Base-by-base conservation (phyloP, 1,139 yeast genomes). In the Blastobotrys indianensis region DNA sequence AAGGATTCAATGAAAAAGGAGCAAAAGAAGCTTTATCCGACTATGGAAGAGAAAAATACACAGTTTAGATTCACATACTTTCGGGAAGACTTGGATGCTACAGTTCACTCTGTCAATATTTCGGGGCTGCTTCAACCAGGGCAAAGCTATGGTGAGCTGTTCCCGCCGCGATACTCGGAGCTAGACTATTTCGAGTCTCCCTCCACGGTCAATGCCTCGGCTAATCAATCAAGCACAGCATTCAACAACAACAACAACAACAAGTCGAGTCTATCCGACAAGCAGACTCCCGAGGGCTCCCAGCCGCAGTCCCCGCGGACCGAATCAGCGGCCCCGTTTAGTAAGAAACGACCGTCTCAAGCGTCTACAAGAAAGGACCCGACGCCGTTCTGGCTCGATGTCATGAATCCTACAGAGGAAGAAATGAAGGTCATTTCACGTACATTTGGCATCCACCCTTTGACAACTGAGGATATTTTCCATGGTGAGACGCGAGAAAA, bases 391-490 rank as follows among this genome's bases (percentile, higher is more conserved):
- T 92, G 97, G 97, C 72, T 92, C 8, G 97, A 92, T 64, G 86
- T 94, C 29, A 70, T 85, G 48, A 84, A 88, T 58, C 98, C 98
- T 2, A 85, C 95, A 0, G 97, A 90, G 58, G 94, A 84, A 52
- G 98, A 92, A 63, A 88, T 92, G 95, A 87, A 86, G 61, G 90
- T 85, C 0, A 59, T 92, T 10, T 80, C 95, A 17, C 87, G 87
- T 58, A 83, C 97, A 0, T 90, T 90, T 66, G 94, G 94, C 0
- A 86, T 90, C 52, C 97, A 90, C 64, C 97, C 97, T 0, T 75
- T 90, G 60, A 92, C 98, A 0, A 85, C 96, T 0, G 98, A 92
- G 62, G 98, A 92, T 69, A 90, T 92, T 45, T 85, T 86, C 52
- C 71, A 88, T 31, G 95, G 95, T 8, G 98, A 92, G 60, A 81